These are phyloP conservation scores for Penicillium expansum DNA, from an alignment of 2,329 filamentous ascomycete genomes.

Conservation along the genomic window DNA sequence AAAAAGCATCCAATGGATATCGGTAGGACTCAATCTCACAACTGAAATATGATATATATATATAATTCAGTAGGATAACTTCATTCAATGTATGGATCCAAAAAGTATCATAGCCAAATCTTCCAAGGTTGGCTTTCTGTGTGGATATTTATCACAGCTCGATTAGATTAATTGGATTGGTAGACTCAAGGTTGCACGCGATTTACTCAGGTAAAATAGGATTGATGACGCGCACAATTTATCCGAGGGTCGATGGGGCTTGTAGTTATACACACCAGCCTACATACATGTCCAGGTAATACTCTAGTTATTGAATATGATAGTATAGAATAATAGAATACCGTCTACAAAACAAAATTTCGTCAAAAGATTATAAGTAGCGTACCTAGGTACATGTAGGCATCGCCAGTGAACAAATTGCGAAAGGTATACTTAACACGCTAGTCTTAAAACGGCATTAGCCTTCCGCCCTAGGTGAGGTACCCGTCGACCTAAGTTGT, in stretches of 20 bases:
- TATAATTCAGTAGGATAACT: background rate
- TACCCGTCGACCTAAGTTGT: background rate
- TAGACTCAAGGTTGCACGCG: constrained; percentile 15
- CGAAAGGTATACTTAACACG: background rate
- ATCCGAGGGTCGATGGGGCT: background rate
- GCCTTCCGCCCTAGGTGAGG: background rate
- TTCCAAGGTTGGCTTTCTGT: background rate
- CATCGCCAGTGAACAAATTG: background rate
- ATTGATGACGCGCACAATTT: constrained; percentile 26
- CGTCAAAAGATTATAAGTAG: background rate
- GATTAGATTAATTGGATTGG: background rate
- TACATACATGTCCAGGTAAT: background rate
- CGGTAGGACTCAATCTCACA: no score
- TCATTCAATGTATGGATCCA: background rate
- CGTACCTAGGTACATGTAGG: background rate
- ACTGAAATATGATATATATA: background rate
- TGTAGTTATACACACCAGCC: background rate
- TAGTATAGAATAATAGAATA: no score
- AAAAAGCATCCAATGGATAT: background rate
- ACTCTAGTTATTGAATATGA: background rate
- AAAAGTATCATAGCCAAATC: background rate
- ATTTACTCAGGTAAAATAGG: background rate
- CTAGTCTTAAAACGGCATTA: background rate
- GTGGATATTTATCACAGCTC: background rate
- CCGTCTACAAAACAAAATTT: background rate